A percentile compares a stretch with the other conserved stretches of the same genome.
Conservation (phyloP, 345 rosid species). For the Sapria himalayana region DNA sequence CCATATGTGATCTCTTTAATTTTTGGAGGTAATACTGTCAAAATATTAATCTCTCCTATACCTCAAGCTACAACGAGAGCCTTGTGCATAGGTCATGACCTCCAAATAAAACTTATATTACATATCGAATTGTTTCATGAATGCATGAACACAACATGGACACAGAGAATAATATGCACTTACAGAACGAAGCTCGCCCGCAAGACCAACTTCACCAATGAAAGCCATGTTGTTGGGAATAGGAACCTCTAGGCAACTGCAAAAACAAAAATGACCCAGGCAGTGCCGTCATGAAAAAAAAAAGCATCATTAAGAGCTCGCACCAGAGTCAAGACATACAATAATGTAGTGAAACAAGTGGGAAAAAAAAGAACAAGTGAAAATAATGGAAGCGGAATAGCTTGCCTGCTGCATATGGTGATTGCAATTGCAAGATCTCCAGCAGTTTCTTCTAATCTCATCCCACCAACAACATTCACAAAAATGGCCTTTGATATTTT, state of each 20-base stretch:
- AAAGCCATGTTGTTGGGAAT: conserved; percentile 62
- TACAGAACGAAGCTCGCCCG: conserved; percentile 73
- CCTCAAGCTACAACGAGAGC: no score
- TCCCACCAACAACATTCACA: conserved; percentile 67
- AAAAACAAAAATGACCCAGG: conserved; percentile 3
- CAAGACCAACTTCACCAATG: conserved; percentile 75
- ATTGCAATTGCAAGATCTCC: conserved; percentile 94
- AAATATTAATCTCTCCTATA: no score
- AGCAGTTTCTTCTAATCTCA: conserved; percentile 59
- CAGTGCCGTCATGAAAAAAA: not conserved
- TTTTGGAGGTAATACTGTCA: no score
- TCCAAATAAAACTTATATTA: no score
- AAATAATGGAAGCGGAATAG: not conserved
- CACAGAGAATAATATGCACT: conserved; percentile 5
- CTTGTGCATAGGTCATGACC: no score
- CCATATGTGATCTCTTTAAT: no score
- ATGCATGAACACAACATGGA: no score
- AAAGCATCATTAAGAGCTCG: not conserved
- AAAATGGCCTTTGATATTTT: no score
- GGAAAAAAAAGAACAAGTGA: not conserved
- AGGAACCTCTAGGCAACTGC: conserved; percentile 85
- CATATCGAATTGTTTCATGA: no score
- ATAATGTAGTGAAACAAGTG: not conserved
- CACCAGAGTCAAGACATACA: not conserved
- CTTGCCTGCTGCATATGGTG: conserved; percentile 81